Percentiles rank a stretch among this genome's conserved stretches.
Conservation (phyloP, 352 stramenopile genomes). For the Phytophthora pistaciae region DNA sequence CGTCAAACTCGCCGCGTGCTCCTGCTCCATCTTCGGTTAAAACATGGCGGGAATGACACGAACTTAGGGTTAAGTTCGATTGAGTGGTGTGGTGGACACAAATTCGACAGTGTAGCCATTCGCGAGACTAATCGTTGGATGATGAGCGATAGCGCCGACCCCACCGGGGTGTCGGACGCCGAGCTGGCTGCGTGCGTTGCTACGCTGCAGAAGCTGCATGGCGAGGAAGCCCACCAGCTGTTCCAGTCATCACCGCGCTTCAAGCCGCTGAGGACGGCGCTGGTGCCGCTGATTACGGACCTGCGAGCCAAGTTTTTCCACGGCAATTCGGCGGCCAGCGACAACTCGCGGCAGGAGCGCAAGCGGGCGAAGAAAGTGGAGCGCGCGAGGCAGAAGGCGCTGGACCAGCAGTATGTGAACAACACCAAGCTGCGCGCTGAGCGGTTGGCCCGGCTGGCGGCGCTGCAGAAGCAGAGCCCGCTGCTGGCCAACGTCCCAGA, state of each 20-base stretch:
- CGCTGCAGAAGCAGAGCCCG: slow-evolving; percentile 67
- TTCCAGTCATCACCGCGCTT: slow-evolving; percentile 61
- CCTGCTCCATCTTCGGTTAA: slow-evolving; percentile 67
- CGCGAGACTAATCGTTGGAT: background rate
- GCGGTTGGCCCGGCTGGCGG: slow-evolving; percentile 58
- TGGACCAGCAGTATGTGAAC: slow-evolving; percentile 84
- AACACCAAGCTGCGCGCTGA: slow-evolving; percentile 81
- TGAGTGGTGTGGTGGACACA: background rate
- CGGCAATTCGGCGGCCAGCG: slow-evolving; percentile 50
- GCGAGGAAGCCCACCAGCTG: slow-evolving; percentile 46
- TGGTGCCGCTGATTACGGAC: slow-evolving; percentile 70
- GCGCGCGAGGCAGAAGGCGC: slow-evolving; percentile 64
- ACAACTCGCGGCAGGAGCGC: slow-evolving; percentile 63
- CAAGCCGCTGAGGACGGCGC: slow-evolving; percentile 68
- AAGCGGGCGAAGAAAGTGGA: slow-evolving; percentile 81
- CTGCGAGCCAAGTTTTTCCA: slow-evolving; percentile 74
- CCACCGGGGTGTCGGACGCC: slow-evolving; percentile 42
- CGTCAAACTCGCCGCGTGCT: slow-evolving; percentile 74
- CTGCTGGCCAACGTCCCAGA: slow-evolving; percentile 73
- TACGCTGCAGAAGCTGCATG: slow-evolving; percentile 67
- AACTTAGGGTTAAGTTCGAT: background rate
- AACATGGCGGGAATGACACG: background rate
- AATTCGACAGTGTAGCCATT: slow-evolving; percentile 9
- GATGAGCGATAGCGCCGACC: slow-evolving; percentile 21
- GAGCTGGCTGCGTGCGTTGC: slow-evolving; percentile 68